phyloP scores from a whole-genome alignment of 148 eudicot genomes.

The Mesembryanthemum crystallinum region DNA sequence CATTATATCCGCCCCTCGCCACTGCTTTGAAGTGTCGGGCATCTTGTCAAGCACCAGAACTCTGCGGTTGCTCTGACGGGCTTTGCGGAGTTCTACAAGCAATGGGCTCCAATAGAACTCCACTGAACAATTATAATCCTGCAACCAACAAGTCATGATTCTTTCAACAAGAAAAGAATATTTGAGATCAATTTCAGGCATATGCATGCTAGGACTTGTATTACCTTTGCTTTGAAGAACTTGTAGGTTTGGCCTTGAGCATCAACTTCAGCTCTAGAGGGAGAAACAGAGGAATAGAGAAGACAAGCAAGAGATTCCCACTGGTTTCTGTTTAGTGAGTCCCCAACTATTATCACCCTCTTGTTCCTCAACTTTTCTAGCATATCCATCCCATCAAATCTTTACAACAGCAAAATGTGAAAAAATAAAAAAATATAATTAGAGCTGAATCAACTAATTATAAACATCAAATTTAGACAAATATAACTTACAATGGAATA shows the following conservation, averaged over 20 bases:
- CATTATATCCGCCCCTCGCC: slow-evolving; percentile 61
- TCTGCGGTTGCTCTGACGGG: slow-evolving; percentile 28
- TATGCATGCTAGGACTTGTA: neutral
- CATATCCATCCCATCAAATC: slow-evolving; percentile 41
- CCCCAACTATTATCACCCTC: slow-evolving; percentile 44
- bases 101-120: slow-evolving; percentile 65
- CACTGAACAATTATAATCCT: slow-evolving; percentile 52
- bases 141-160: neutral
- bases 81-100: slow-evolving; percentile 30
- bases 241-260: slow-evolving; percentile 15
- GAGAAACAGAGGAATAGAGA: slow-evolving; percentile 29
- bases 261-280: slow-evolving; percentile 24
- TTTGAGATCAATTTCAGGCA: too few species aligned
- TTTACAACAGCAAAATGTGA: neutral
- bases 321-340: slow-evolving; percentile 46
- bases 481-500: slow-evolving; percentile 39
- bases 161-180: neutral
- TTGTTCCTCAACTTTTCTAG: slow-evolving; percentile 39
- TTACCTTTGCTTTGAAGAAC: slow-evolving; percentile 38
- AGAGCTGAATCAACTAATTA: neutral
- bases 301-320: slow-evolving; percentile 57
- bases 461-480: neutral
- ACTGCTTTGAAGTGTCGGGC: slow-evolving; percentile 18
- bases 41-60: slow-evolving; percentile 42
- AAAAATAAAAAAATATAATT: too few species aligned